phyloP scores from a whole-genome alignment of 75 land plant genomes.

The Azolla pinnata region DNA sequence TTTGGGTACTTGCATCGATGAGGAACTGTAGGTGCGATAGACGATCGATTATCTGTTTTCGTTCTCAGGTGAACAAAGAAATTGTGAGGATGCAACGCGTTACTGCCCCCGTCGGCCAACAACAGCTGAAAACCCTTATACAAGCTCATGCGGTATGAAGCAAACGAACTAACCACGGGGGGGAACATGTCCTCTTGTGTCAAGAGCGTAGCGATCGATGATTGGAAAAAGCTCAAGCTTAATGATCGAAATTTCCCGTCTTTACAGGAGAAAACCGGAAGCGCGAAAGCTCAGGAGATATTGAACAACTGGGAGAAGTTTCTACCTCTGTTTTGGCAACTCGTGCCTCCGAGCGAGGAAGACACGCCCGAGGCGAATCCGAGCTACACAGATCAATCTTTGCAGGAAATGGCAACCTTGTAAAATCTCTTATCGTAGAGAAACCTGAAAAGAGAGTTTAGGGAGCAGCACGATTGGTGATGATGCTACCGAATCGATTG shows the following conservation, averaged over 20 bases:
- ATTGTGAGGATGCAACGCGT: constrained; percentile 97
- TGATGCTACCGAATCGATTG: no score
- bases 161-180: no score
- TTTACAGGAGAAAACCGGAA: constrained; percentile 92
- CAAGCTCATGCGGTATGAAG: constrained; percentile 83
- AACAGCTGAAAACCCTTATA: constrained; percentile 71
- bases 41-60: background rate
- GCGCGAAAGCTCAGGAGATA: constrained; percentile 54
- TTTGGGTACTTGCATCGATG: background rate
- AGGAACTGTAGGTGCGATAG: background rate
- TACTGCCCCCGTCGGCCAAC: constrained; percentile 76
- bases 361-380: constrained; percentile 91
- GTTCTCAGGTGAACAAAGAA: constrained; percentile 79
- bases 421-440: no score
- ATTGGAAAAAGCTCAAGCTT: no score
- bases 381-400: constrained; percentile 28
- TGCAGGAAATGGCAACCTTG: constrained; percentile 4
- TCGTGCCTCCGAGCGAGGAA: constrained; percentile 99
- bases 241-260: no score
- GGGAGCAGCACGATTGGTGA: no score
- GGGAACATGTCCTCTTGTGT: no score
- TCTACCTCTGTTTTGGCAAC: constrained; percentile 87
- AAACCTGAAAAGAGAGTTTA: no score
- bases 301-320: constrained; percentile 76
- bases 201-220: no score